phyloP scores from a whole-genome alignment of 2,329 filamentous ascomycete species.

The Talaromyces sp. region DNA sequence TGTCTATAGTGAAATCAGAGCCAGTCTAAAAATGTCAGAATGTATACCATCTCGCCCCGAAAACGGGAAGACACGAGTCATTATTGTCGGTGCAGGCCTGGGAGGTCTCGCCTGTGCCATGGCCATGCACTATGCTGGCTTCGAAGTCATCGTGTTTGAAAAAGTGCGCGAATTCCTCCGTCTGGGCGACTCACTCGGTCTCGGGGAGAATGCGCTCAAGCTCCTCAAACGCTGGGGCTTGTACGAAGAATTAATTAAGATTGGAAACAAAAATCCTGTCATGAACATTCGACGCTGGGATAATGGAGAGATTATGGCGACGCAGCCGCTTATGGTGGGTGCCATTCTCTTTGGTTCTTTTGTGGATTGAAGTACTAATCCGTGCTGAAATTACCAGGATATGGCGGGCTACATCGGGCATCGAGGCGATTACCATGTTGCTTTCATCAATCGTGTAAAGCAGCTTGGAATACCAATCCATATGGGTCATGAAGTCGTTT shows the following conservation, averaged over 20 bases:
- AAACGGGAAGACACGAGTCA: constrained; percentile 33
- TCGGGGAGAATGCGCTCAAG: constrained; percentile 18
- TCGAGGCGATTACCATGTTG: constrained; percentile 16
- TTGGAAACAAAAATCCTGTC: constrained; percentile 15
- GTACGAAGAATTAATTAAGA: constrained; percentile 14
- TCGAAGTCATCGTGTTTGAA: constrained; percentile 18
- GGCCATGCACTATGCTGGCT: constrained; percentile 16
- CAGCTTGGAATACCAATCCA: constrained; percentile 13
- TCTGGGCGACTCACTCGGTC: constrained; percentile 16
- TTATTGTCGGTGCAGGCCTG: constrained; percentile 51
- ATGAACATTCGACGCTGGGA: constrained; percentile 18
- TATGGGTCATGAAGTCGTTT: constrained; percentile 18
- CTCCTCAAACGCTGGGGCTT: constrained; percentile 16
- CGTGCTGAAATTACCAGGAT: neutral
- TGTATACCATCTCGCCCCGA: neutral
- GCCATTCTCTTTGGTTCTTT: neutral
- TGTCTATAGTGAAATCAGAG: neutral
- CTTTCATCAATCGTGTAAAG: constrained; percentile 13
- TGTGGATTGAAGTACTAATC: neutral
- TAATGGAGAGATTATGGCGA: constrained; percentile 13
- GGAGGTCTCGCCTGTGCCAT: constrained; percentile 37
- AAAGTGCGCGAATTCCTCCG: constrained; percentile 18
- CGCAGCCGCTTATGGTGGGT: constrained; percentile 17
- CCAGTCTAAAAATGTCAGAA: neutral
- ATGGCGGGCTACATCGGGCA: constrained; percentile 15